These are phyloP conservation scores for Trametopsis cervina DNA, from an alignment of 768 basidiomycete genomes.

Conservation along the genomic window DNA sequence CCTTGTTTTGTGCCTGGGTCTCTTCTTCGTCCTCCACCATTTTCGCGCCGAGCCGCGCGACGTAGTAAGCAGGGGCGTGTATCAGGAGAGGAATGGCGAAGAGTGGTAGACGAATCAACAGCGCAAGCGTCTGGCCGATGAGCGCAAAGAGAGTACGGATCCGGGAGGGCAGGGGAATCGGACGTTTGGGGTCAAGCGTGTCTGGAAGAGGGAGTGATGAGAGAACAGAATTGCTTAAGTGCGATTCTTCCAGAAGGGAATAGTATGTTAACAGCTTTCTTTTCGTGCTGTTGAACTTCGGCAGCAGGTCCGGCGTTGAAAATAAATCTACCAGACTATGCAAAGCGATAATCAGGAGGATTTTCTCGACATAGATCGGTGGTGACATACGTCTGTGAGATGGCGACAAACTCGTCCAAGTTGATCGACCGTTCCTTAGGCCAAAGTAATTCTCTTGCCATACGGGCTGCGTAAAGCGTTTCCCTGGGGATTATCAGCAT, in stretches of 20 bases:
- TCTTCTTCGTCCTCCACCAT: constrained; percentile 86
- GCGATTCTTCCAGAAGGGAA: constrained; percentile 73
- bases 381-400: constrained; percentile 82
- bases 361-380: neutral
- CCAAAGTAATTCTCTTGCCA: constrained; percentile 94
- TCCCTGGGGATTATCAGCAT: constrained; percentile 49
- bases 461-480: constrained; percentile 81
- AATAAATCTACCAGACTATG: constrained; percentile 84
- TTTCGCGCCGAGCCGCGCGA: constrained; percentile 68
- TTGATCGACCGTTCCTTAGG: constrained; percentile 69
- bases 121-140: constrained; percentile 67
- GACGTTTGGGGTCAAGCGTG: constrained; percentile 73
- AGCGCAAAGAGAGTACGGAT: constrained; percentile 74
- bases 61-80: constrained; percentile 79
- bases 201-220: constrained; percentile 79
- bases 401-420: constrained; percentile 72
- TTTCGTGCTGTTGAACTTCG: constrained; percentile 55
- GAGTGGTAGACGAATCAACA: constrained; percentile 74
- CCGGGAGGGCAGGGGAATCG: constrained; percentile 70
- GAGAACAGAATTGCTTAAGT: constrained; percentile 81
- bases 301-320: constrained; percentile 54
- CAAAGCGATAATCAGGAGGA: constrained; percentile 8
- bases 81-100: constrained; percentile 82
- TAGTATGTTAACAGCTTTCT: constrained; percentile 80
- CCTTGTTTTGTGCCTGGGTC: constrained; percentile 95